Evolutionary conservation across 179 eudicot genomes (phyloP), one percentile per base, ranked within the genome.

Genomic region (Beta lomatogona): DNA sequence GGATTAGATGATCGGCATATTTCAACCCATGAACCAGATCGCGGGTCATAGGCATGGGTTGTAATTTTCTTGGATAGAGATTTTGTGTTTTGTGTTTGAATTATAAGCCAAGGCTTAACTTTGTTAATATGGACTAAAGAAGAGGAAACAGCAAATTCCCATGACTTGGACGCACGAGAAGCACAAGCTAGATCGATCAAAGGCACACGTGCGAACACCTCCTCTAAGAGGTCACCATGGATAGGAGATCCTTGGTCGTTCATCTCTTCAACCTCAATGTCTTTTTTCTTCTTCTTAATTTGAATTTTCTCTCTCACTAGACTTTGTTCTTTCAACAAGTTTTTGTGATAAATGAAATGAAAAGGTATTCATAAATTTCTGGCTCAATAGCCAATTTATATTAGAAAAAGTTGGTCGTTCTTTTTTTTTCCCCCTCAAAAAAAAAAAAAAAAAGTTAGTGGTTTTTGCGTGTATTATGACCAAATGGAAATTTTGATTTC

Each of bases 21-120:
- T 13, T 80, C 71, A 58, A 89, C 58, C 97, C 98, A 93, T 0
- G 61, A 16, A 45, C 76, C 19, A 1, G 95, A 90, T 16, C 94
- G 82, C 0, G 95, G 97, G 10, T 93, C 95, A 66, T 89, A 93
- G 0, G 90, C 92, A 52, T 78, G 85, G 5, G 86, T 68, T 10
- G 86, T 75, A 31, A 54, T 54, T 22, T 75, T 75, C 6, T 79
- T n/a, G 58, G 74, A 46, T n/a, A 85, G 77, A 2, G 86, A 77
- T 4, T 71, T 83, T 1, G 75, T 77, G 76, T 63, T 69, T 55
- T 91, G 93, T 8, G 84, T 79, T 53, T 90, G 92, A 31, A 89
- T 73, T 9, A 92, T n/a, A 15, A 94, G 85, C 98, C 98, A 94
- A 0, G 95, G 94, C 21, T 87, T 88, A 25, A 78, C 83, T 67